phyloP scores from a whole-genome alignment of 2,329 filamentous ascomycete genomes.

The Botrytis sinoallii region DNA sequence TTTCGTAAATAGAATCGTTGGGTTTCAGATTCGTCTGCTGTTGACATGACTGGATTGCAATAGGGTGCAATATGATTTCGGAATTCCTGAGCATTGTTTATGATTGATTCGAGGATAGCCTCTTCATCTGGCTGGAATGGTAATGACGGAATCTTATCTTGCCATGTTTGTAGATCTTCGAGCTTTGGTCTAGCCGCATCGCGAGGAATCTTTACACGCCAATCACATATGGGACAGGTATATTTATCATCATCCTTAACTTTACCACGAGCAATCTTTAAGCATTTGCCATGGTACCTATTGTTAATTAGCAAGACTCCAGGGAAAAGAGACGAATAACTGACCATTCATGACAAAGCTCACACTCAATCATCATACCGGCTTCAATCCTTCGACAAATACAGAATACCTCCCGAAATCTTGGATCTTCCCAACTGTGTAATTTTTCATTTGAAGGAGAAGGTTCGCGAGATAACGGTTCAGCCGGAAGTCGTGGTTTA shows the following conservation, averaged over 20 bases:
- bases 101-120: constrained; percentile 78
- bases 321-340: constrained; percentile 35
- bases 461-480: constrained; percentile 84
- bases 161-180: constrained; percentile 81
- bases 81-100: constrained; percentile 80
- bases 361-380: constrained; percentile 99
- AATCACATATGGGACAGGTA: constrained; percentile 96
- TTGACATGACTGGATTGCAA: constrained; percentile 77
- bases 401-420: constrained; percentile 81
- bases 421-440: constrained; percentile 59
- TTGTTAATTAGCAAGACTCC: constrained; percentile 20
- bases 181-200: constrained; percentile 94
- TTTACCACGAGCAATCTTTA: constrained; percentile 96
- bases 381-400: constrained; percentile 92
- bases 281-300: constrained; percentile 95
- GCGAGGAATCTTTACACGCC: constrained; percentile 92
- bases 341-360: constrained; percentile 95
- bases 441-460: constrained; percentile 53
- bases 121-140: constrained; percentile 98
- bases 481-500: constrained; percentile 83
- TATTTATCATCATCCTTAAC: constrained; percentile 99
- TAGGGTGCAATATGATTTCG: constrained; percentile 76
- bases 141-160: constrained; percentile 73
- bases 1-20: constrained; percentile 95
- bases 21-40: constrained; percentile 80